Base-by-base conservation (phyloP, 1,139 yeast genomes). In the Nadsonia starkeyi-henricii region DNA sequence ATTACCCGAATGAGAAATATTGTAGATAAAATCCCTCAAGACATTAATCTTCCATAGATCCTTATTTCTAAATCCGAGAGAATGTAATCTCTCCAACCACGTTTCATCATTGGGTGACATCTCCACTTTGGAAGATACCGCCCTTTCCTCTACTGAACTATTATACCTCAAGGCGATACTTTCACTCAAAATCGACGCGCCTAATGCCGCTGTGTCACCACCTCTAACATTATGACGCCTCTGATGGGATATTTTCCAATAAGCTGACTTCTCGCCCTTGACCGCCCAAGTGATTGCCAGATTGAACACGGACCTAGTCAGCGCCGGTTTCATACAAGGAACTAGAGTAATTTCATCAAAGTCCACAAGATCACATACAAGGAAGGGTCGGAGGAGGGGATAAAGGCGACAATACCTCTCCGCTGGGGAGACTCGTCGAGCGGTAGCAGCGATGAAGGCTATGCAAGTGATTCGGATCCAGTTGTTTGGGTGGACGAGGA, bases 41-140 rank as follows among this genome's bases (percentile, higher is more conserved):
- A 51, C 55, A 3, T 79, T 78, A 5, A 91, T 67, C 63, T 89
- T 91, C 97, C 97, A 89, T 20, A 85, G 59, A 47, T 88, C 95
- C 9, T 23, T 23, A 15, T 70, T 73, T 18, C 71, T 73, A 45
- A 89, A 67, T 0, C 96, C 97, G 18, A 84, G 71, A 1, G 81
- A 72, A 48, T 77, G 75, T 47, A 91, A 67, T 53, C 81, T 77
- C 37, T 76, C 75, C 20, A 86, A 66, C 88, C 95, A 86, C 43
- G 75, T 75, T 53, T 77, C 76, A 62, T 91, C 98, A 51, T 81
- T 91, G 1, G 59, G 53, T 0, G 67, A 57, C 20, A 55, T 54
- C 3, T 46, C 45, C 26, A 50, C 4, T 33, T 4, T 13, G 15
- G 15, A 33, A 3, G 9, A 33, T 33, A 7, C 39, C 4, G 12